Conservation (phyloP, 2,329 filamentous ascomycete genomes). For the Lojkania enalia region DNA sequence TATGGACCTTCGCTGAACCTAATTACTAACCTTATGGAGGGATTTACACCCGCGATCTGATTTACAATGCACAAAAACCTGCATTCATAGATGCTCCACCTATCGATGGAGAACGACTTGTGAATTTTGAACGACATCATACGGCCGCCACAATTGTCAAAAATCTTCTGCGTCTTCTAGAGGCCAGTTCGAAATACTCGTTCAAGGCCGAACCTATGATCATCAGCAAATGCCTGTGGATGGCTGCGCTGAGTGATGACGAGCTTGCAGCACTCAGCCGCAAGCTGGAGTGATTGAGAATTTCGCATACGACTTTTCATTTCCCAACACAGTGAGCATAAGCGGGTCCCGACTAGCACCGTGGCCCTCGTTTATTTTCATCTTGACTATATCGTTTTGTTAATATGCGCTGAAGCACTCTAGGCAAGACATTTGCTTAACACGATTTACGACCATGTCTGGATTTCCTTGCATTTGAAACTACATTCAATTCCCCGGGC, state of each 20-base stretch:
- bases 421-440: constrained; percentile 10
- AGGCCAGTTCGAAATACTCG: constrained; percentile 73
- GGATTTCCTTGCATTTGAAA: constrained; percentile 19
- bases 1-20: neutral
- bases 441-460: constrained; percentile 33
- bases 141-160: constrained; percentile 77
- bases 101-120: constrained; percentile 61
- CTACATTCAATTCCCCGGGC: constrained; percentile 21
- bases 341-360: neutral
- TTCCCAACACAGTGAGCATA: constrained; percentile 18
- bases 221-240: constrained; percentile 82
- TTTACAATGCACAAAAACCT: constrained; percentile 79
- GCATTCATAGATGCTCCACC: constrained; percentile 72
- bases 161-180: constrained; percentile 75
- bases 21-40: constrained; percentile 42
- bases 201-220: constrained; percentile 77
- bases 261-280: constrained; percentile 60
- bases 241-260: constrained; percentile 74
- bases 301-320: constrained; percentile 6
- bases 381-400: constrained; percentile 7
- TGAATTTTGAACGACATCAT: constrained; percentile 84
- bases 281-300: constrained; percentile 31
- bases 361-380: constrained; percentile 8
- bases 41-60: constrained; percentile 78
- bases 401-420: constrained; percentile 19